These are phyloP conservation scores for Paramecium octaurelia DNA, from an alignment of 73 alveolate species.

Conservation along the genomic window DNA sequence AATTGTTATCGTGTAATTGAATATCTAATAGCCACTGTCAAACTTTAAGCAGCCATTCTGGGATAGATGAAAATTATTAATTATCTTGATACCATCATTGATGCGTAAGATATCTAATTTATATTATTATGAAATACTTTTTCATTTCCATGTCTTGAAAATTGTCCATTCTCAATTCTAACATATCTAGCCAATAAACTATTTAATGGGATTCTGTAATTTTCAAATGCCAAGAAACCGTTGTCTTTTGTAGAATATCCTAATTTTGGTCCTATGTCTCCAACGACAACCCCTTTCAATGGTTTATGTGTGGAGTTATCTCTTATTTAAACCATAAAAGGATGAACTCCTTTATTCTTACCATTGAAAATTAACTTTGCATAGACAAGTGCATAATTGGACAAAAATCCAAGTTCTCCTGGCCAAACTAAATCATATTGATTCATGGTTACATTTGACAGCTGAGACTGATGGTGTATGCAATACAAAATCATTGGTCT, in stretches of 20 bases:
- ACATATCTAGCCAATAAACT: conserved; percentile 74
- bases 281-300: conserved; percentile 81
- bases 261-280: conserved; percentile 94
- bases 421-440: conserved; percentile 69
- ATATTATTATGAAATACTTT: conserved; percentile 9
- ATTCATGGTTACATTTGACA: conserved; percentile 60
- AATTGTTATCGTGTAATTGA: conserved; percentile 78
- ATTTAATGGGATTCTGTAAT: conserved; percentile 79
- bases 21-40: conserved; percentile 78
- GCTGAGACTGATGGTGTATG: conserved; percentile 76
- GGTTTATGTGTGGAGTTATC: conserved; percentile 73
- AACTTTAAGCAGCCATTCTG: conserved; percentile 53
- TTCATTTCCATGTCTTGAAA: conserved; percentile 54
- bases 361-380: conserved; percentile 82
- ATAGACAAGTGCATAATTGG: conserved; percentile 78
- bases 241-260: conserved; percentile 83
- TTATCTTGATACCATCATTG: conserved; percentile 49
- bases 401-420: conserved; percentile 81
- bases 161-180: conserved; percentile 77
- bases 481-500: conserved; percentile 72
- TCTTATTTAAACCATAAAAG: conserved; percentile 86
- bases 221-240: conserved; percentile 74
- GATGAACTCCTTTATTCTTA: conserved; percentile 79
- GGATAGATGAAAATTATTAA: conserved; percentile 25
- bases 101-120: conserved; percentile 52